A percentile compares a stretch with the other conserved stretches of the same genome.
These are phyloP conservation scores for Stenogyne calaminthoides DNA, from an alignment of 305 asterid genomes.

Conservation along the genomic window DNA sequence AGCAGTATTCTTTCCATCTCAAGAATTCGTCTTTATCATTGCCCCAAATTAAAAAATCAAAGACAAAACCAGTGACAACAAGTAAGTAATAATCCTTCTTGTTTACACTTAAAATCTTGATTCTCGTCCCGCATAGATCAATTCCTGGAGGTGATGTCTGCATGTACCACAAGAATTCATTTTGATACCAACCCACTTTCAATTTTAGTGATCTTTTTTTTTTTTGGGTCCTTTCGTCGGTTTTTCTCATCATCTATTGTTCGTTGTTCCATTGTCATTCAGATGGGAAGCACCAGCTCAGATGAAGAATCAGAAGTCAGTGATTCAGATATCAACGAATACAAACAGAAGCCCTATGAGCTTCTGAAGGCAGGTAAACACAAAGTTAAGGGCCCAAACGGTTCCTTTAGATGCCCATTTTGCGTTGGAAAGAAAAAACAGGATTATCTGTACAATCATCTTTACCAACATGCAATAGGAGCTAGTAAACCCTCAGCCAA, in stretches of 20 bases:
- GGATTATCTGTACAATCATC: conserved; percentile 75
- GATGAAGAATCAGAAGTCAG: conserved; percentile 77
- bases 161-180: neutral
- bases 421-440: conserved; percentile 93
- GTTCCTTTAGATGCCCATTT: conserved; percentile 75
- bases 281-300: conserved; percentile 88
- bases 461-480: conserved; percentile 85
- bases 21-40: too few species aligned
- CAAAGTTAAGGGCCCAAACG: conserved; percentile 79
- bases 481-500: conserved; percentile 68
- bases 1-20: too few species aligned
- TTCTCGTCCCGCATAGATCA: too few species aligned
- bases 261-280: conserved; percentile 8
- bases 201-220: conserved; percentile 5
- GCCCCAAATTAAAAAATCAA: too few species aligned
- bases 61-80: too few species aligned
- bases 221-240: neutral
- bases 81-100: too few species aligned
- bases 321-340: conserved; percentile 76
- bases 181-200: neutral
- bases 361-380: conserved; percentile 57
- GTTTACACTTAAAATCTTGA: too few species aligned
- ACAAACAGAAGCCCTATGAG: conserved; percentile 69
- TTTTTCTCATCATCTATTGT: neutral
- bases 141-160: too few species aligned